Base-by-base conservation (phyloP, 345 rosid species). In the Erysimum cheiranthoides region DNA sequence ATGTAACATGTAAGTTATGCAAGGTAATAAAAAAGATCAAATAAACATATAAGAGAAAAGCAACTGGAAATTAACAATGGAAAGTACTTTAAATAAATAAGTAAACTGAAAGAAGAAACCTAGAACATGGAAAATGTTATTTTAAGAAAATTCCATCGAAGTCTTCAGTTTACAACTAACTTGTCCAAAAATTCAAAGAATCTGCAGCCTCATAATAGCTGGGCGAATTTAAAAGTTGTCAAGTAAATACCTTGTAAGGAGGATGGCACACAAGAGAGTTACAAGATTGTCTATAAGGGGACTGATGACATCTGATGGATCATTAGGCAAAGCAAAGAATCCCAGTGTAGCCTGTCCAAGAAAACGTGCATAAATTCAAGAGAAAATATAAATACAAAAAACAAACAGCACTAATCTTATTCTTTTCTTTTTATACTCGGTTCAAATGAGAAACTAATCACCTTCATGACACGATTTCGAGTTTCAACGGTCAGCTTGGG, bases 401-500 rank as follows among this genome's bases (percentile, higher is more conserved):
- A 31, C 30, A 43, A 32, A 74, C 6, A 58, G 18, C 53, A 51
- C 11, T 31, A 21, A 53, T 27, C 25, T 54, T 35, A 0, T 43
- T 54, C 16, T 28, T 70, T 53, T 28, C 36, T 40, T 57, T 46
- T 49, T 18, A 30, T 13, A 58, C 25, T 42, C 60, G 21, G 62
- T 35, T 10, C 21, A 43, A 60, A n/a, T 62, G 28, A 53, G 30
- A 54, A 77, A 66, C 61, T 21, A 76, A 61, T 65, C 77, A 94
- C 98, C 98, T 94, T 94, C 85, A 94, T 67, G 68, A 94, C 88
- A 80, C 80, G 92, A 82, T 94, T 92, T 83, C 98, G 87, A 10
- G 98, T 94, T 71, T 94, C 98, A 16, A 87, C 77, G n/a, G 96
- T 90, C 76, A 94, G 83, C 81, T 89, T 94, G 64, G 98, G 98